Conservation (phyloP, 257 asterid genomes). For the Jaltomata sinuosa region DNA sequence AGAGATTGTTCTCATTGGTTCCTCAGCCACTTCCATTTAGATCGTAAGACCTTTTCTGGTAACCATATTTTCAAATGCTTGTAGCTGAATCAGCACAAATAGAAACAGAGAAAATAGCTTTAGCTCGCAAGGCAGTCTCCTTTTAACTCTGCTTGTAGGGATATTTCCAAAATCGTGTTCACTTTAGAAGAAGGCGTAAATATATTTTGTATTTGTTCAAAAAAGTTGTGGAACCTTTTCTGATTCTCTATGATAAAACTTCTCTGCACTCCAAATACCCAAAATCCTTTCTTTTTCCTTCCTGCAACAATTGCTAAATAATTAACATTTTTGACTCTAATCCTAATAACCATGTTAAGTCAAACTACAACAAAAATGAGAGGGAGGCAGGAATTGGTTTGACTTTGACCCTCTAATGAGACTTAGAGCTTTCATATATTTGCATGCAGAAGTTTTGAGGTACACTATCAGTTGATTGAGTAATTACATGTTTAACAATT, state of each 20-base stretch:
- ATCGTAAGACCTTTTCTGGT: conserved; percentile 61
- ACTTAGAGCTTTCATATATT: neutral
- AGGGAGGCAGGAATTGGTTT: neutral
- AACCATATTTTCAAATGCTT: neutral
- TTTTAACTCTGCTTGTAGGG: neutral
- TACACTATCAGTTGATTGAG: neutral
- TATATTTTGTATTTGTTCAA: neutral
- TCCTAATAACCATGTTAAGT: neutral
- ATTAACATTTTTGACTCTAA: neutral
- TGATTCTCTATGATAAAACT: neutral
- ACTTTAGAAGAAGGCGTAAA: neutral
- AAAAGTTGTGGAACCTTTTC: neutral
- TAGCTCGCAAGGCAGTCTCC: neutral
- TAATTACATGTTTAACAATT: neutral
- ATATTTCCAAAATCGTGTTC: neutral
- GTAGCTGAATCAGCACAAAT: neutral
- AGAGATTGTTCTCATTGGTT: conserved; percentile 94
- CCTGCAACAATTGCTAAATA: neutral
- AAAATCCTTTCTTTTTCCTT: neutral
- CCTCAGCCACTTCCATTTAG: conserved; percentile 90
- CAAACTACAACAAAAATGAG: neutral
- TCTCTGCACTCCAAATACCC: neutral
- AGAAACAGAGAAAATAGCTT: neutral
- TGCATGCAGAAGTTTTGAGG: neutral
- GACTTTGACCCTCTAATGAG: neutral